A percentile compares a stretch with the other conserved stretches of the same genome.
Conservation (phyloP, 768 basidiomycete species). For the Mycena alexandri region DNA sequence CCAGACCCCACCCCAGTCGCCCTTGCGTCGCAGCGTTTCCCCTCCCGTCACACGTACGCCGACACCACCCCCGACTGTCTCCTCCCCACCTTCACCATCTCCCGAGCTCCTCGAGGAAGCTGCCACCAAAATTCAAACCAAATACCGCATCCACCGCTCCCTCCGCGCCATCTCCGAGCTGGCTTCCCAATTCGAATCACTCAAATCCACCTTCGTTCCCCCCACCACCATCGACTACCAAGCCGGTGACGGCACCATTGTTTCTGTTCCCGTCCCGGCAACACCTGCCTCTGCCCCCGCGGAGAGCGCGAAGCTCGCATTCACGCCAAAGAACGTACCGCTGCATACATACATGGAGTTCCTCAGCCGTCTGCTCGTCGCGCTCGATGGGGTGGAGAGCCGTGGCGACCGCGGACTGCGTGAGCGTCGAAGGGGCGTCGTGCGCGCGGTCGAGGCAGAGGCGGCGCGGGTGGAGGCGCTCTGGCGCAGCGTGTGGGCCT, state of each 20-base stretch:
- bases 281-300: conserved; percentile 34
- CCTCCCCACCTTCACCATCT: conserved; percentile 33
- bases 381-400: conserved; percentile 78
- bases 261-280: conserved; percentile 45
- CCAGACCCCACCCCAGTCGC: conserved; percentile 23
- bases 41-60: conserved; percentile 23
- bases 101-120: conserved; percentile 53
- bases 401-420: conserved; percentile 69
- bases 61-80: conserved; percentile 11
- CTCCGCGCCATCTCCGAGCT: conserved; percentile 56
- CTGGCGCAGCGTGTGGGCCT: conserved; percentile 55
- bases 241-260: conserved; percentile 43
- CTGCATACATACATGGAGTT: conserved; percentile 74
- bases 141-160: conserved; percentile 59
- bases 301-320: conserved; percentile 63
- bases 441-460: conserved; percentile 71
- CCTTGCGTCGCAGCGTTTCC: conserved; percentile 30
- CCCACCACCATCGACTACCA: conserved; percentile 65
- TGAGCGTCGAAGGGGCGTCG: conserved; percentile 62
- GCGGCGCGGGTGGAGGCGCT: conserved; percentile 63
- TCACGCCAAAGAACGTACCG: conserved; percentile 68
- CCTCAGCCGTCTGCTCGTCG: conserved; percentile 71
- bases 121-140: conserved; percentile 61
- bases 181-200: conserved; percentile 56
- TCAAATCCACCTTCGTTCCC: conserved; percentile 57